These are phyloP conservation scores for Termitomyces sp. DNA, from an alignment of 1,284 basidiomycete species.

Conservation along the genomic window DNA sequence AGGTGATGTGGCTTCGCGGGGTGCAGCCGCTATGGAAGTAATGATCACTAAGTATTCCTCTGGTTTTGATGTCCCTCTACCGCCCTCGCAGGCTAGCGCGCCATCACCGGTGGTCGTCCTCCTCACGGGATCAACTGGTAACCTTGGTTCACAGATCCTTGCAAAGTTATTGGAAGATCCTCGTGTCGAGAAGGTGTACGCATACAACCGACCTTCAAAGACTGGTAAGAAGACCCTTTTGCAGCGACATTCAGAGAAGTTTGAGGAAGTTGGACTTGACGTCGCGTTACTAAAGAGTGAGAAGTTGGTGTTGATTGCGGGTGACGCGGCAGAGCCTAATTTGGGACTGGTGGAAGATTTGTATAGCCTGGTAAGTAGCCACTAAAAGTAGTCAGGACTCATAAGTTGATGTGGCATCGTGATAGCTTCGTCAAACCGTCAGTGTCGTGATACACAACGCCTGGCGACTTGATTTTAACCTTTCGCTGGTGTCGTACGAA, in stretches of 20 bases:
- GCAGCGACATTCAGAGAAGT: slow-evolving; percentile 1
- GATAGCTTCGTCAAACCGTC: slow-evolving; percentile 10
- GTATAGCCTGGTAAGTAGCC: slow-evolving; percentile 3
- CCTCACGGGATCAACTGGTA: slow-evolving; percentile 28
- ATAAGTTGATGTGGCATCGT: neutral
- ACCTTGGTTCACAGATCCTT: slow-evolving; percentile 25
- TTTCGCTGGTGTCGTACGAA: slow-evolving; percentile 6
- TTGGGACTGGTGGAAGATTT: slow-evolving; percentile 1
- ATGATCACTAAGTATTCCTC: slow-evolving; percentile 5
- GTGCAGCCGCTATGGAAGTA: neutral
- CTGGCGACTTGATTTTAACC: slow-evolving; percentile 13
- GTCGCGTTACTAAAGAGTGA: neutral
- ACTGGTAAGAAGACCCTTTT: neutral
- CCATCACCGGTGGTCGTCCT: slow-evolving; percentile 15
- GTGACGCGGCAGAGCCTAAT: neutral
- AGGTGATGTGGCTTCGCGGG: neutral
- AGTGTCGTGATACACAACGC: slow-evolving; percentile 16
- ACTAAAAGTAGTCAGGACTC: neutral
- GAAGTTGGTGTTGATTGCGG: slow-evolving; percentile 2
- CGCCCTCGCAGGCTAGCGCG: neutral
- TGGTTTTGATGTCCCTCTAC: neutral
- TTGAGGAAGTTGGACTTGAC: slow-evolving; percentile 1
- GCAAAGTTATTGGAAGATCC: slow-evolving; percentile 16
- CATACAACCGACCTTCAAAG: slow-evolving; percentile 8
- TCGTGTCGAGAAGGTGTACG: slow-evolving; percentile 18